Evolutionary conservation across 179 eudicot genomes (phyloP), one percentile per base, ranked within the genome.

Genomic region (Silene coronaria): DNA sequence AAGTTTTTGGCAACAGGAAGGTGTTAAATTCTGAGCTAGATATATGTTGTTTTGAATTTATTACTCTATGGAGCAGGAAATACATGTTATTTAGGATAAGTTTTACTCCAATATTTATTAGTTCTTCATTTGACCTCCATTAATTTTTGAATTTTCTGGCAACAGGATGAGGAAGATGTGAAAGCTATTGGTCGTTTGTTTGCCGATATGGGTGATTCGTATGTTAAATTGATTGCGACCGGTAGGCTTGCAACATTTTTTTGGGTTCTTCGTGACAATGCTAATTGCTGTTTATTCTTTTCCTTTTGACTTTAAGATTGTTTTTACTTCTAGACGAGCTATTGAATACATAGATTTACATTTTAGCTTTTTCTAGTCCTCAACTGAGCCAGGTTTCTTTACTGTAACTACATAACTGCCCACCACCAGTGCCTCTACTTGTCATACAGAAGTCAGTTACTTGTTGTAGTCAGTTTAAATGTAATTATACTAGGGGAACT

Each of bases 151-250:
- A 1, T 32, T 26, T 70, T 69, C 22, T 78, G 63, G 53, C 77
- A 69, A 81, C 86, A 96, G 97, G 99, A 96, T 72, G 99, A 96
- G 85, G 99, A 96, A 88, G 99, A 96, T 83, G 89, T 85, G 78
- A 96, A 92, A 81, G 97, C 99, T 76, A 84, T 96, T 81, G 99
- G 97, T 81, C 99, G 99, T 78, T 87, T 96, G 82, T 91, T 92
- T 87, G 93, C 99, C 70, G 99, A 96, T 82, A 87, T 96, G 96
- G 99, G 99, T 63, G 99, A 96, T 82, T 89, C 99, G 34, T 96
- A 92, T 86, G 96, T 88, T 76, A 91, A 91, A 85, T 80, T 92
- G 86, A 96, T 96, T 82, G 97, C 99, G 48, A 91, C 89, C 79
- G 99, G 99, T 96, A 89, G 71, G 84, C 63, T 67, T 75, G 71